phyloP scores from a whole-genome alignment of 495 filamentous ascomycete species.

The Xylaria grammica region DNA sequence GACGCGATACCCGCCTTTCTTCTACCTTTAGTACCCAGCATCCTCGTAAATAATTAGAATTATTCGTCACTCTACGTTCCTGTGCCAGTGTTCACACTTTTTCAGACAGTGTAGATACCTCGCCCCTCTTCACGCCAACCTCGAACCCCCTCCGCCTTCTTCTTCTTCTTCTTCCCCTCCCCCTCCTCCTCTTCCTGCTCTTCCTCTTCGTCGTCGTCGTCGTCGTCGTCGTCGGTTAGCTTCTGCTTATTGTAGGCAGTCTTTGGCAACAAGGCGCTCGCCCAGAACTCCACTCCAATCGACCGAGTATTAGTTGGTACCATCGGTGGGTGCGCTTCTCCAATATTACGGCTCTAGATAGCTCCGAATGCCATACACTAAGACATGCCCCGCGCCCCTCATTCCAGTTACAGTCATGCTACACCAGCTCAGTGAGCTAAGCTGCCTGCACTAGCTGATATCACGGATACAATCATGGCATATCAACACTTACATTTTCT shows the following conservation, averaged over 20 bases:
- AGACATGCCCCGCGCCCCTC: conserved; percentile 14
- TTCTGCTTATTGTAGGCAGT: neutral
- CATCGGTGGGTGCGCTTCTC: conserved; percentile 14
- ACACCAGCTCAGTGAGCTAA: neutral
- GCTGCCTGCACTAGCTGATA: neutral
- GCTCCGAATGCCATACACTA: neutral
- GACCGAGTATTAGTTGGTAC: conserved; percentile 2
- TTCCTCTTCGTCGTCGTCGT: too few relatives aligned
- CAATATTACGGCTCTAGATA: conserved; percentile 7
- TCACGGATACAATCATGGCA: neutral
- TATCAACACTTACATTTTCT: neutral
- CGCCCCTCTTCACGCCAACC: neutral
- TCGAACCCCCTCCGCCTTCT: neutral
- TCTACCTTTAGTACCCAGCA: conserved; percentile 23
- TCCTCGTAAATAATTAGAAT: neutral
- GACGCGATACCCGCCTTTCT: conserved; percentile 15
- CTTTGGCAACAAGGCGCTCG: neutral
- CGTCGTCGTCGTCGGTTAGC: neutral
- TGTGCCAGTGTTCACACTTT: too few relatives aligned
- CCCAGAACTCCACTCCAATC: conserved; percentile 10
- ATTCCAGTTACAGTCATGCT: conserved; percentile 12
- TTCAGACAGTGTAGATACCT: too few relatives aligned
- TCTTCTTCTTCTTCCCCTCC: neutral
- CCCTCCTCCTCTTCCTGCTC: too few relatives aligned
- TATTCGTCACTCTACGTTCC: neutral